These are phyloP conservation scores for Neurospora sp. DNA, from an alignment of 495 filamentous ascomycete species.

Conservation along the genomic window DNA sequence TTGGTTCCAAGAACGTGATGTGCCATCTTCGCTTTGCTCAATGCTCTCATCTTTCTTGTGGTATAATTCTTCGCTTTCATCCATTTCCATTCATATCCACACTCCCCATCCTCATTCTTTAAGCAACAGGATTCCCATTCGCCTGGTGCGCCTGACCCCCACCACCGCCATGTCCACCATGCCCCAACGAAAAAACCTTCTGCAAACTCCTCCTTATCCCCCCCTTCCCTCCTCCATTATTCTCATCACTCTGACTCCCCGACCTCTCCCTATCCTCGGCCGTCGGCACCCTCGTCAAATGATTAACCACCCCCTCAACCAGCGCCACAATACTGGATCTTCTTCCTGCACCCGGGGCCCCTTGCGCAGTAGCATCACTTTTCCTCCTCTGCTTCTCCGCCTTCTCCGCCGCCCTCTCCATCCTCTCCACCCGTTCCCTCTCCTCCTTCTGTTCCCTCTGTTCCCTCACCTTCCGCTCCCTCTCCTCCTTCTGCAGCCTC, in stretches of 20 bases:
- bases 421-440: background rate
- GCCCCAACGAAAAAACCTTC: slow-evolving; percentile 24
- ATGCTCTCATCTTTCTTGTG: background rate
- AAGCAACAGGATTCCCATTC: background rate
- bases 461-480: slow-evolving; percentile 1
- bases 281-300: background rate
- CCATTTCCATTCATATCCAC: background rate
- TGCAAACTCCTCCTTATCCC: slow-evolving; percentile 31
- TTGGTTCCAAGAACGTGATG: background rate
- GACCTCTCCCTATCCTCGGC: background rate
- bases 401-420: slow-evolving; percentile 20
- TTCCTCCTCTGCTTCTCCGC: slow-evolving; percentile 27
- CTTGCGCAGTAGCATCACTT: slow-evolving; percentile 26
- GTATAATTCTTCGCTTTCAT: background rate
- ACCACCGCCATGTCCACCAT: background rate
- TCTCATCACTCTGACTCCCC: slow-evolving; percentile 24
- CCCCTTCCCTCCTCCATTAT: slow-evolving; percentile 29
- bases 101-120: background rate
- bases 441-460: background rate
- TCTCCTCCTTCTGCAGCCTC: slow-evolving; percentile 15
- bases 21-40: background rate
- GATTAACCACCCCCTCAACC: background rate
- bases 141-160: background rate
- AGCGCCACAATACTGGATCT: background rate
- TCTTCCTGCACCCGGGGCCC: background rate